These are phyloP conservation scores for Boletus patriciae DNA, from an alignment of 768 basidiomycete genomes.

Conservation along the genomic window DNA sequence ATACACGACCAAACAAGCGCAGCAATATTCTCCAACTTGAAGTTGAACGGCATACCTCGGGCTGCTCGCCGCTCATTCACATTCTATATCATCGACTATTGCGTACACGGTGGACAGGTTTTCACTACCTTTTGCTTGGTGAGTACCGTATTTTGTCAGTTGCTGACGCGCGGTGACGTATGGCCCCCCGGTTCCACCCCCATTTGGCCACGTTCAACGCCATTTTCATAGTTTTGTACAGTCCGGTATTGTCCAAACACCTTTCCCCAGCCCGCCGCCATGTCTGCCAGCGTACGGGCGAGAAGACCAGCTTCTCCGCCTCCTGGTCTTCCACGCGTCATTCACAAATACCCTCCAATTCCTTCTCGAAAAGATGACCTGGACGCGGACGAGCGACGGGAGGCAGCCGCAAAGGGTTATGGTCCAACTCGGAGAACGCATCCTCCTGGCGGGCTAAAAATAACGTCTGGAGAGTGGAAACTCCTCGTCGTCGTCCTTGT, in stretches of 20 bases:
- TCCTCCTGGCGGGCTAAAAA: conserved; percentile 59
- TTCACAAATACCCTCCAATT: conserved; percentile 61
- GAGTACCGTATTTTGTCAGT: neutral
- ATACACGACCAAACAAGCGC: conserved; percentile 22
- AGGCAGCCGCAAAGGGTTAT: conserved; percentile 66
- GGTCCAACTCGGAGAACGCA: conserved; percentile 48
- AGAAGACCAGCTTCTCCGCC: conserved; percentile 72
- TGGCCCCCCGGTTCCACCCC: neutral
- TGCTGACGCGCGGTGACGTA: neutral
- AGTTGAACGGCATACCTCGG: neutral
- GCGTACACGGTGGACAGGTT: neutral
- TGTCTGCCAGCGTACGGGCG: conserved; percentile 56
- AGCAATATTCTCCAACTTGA: neutral
- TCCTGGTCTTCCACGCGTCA: conserved; percentile 41
- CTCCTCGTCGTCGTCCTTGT: conserved; percentile 64
- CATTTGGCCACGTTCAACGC: too few species aligned
- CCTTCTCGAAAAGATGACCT: conserved; percentile 55
- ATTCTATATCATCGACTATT: neutral
- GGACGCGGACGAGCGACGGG: conserved; percentile 72
- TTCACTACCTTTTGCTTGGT: neutral
- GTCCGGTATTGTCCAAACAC: conserved; percentile 21
- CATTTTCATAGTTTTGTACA: conserved; percentile 19
- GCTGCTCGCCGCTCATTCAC: neutral
- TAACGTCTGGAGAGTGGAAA: conserved; percentile 76
- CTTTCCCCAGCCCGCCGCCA: conserved; percentile 16